Conservation (phyloP, 352 stramenopile genomes). For the Globisporangium paddicum region DNA sequence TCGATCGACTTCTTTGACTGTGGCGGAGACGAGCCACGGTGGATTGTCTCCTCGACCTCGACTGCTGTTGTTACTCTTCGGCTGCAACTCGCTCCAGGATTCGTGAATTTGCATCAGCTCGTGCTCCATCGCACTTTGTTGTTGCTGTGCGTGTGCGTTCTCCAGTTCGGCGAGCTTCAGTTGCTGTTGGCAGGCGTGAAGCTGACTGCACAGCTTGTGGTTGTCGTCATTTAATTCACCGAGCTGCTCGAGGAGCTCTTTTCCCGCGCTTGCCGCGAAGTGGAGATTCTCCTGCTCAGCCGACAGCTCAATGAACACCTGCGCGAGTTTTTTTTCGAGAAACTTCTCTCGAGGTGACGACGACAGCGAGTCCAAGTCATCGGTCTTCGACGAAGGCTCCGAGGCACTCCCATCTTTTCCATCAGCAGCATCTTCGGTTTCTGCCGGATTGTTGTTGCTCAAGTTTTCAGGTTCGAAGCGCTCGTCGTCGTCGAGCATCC, state of each 20-base stretch:
- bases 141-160: constrained; percentile 17
- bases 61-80: background rate
- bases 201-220: constrained; percentile 17
- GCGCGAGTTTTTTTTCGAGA: constrained; percentile 31
- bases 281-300: constrained; percentile 37
- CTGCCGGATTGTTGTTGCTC: constrained; percentile 16
- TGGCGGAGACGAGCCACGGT: background rate
- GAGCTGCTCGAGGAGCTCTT: constrained; percentile 41
- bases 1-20: background rate
- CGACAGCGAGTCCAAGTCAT: background rate
- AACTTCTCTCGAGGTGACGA: constrained; percentile 18
- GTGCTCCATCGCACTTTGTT: constrained; percentile 26
- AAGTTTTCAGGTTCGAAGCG: background rate
- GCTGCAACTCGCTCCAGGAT: background rate
- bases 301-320: constrained; percentile 37
- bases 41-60: background rate
- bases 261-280: constrained; percentile 46
- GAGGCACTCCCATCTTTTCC: background rate
- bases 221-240: constrained; percentile 20
- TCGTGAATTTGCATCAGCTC: constrained; percentile 3
- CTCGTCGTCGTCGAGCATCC: constrained; percentile 2
- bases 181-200: constrained; percentile 22
- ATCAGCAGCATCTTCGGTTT: constrained; percentile 7
- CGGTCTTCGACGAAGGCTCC: background rate
- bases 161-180: constrained; percentile 17